Percentiles rank a stretch among this genome's conserved stretches.
Conservation (phyloP, 2,329 filamentous ascomycete species). For the Hawksworthiomyces lignivorus region DNA sequence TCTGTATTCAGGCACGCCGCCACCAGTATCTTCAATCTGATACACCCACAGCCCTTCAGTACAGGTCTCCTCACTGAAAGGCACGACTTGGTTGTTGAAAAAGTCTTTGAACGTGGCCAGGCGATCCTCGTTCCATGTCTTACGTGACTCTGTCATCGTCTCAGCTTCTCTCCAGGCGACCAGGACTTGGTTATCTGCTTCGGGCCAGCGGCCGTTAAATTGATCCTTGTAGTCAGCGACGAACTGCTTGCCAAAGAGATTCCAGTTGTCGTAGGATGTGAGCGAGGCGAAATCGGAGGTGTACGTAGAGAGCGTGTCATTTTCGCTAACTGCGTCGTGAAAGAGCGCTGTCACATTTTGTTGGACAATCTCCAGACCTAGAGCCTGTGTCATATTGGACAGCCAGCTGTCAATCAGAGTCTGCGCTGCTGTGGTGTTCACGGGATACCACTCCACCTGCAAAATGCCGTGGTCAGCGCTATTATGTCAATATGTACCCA, state of each 20-base stretch:
- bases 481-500: no score
- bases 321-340: neutral
- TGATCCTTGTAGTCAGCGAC: slow-evolving; percentile 1
- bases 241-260: slow-evolving; percentile 5
- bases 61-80: neutral
- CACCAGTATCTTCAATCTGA: slow-evolving; percentile 7
- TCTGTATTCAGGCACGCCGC: slow-evolving; percentile 5
- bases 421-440: slow-evolving; percentile 4
- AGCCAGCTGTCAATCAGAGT: slow-evolving; percentile 5
- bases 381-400: slow-evolving; percentile 1
- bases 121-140: neutral
- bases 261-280: slow-evolving; percentile 7
- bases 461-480: no score
- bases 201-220: slow-evolving; percentile 2
- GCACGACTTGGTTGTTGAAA: slow-evolving; percentile 1
- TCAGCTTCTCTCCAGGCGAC: neutral
- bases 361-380: slow-evolving; percentile 6
- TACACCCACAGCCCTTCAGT: slow-evolving; percentile 5
- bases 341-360: slow-evolving; percentile 6
- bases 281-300: slow-evolving; percentile 1
- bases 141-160: neutral
- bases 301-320: slow-evolving; percentile 1
- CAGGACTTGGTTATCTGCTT: slow-evolving; percentile 4
- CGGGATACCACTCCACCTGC: slow-evolving; percentile 4
- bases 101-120: slow-evolving; percentile 1